phyloP scores from a whole-genome alignment of 495 filamentous ascomycete genomes.

The Penicillium riverlandense region DNA sequence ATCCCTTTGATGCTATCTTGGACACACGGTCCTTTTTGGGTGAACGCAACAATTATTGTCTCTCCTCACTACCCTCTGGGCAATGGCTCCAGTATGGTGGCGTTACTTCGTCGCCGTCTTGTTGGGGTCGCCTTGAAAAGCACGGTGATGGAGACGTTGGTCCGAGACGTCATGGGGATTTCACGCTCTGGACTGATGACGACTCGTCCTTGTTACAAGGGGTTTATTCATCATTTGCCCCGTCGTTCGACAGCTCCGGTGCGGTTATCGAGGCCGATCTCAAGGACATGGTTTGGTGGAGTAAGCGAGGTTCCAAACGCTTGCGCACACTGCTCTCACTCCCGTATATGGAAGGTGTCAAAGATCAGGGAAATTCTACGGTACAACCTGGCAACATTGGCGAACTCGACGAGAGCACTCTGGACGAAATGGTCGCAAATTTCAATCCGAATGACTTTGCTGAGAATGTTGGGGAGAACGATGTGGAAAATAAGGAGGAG shows the following conservation, averaged over 20 bases:
- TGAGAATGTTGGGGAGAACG: constrained; percentile 29
- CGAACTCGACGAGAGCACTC: constrained; percentile 37
- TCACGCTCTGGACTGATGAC: constrained; percentile 26
- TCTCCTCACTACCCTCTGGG: constrained; percentile 31
- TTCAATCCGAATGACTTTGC: constrained; percentile 36
- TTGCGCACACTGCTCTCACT: constrained; percentile 46
- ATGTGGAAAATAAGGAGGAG: constrained; percentile 35
- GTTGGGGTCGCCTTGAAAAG: constrained; percentile 36
- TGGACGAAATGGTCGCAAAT: constrained; percentile 45
- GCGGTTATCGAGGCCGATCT: constrained; percentile 64
- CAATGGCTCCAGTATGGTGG: constrained; percentile 41
- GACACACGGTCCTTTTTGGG: constrained; percentile 28
- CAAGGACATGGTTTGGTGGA: constrained; percentile 83
- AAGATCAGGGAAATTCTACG: constrained; percentile 18
- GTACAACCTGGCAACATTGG: constrained; percentile 39
- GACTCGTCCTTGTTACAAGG: constrained; percentile 61
- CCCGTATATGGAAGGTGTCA: constrained; percentile 28
- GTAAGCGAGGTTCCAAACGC: constrained; percentile 57
- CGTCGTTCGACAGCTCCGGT: constrained; percentile 69
- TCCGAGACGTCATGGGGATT: constrained; percentile 18
- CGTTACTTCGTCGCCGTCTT: constrained; percentile 33
- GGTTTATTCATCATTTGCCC: constrained; percentile 84
- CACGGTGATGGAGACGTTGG: constrained; percentile 8
- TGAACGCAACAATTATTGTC: constrained; percentile 33
- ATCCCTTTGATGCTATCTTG: constrained; percentile 35